phyloP scores from a whole-genome alignment of 441 rosid genomes.

The Lepidium campestre region DNA sequence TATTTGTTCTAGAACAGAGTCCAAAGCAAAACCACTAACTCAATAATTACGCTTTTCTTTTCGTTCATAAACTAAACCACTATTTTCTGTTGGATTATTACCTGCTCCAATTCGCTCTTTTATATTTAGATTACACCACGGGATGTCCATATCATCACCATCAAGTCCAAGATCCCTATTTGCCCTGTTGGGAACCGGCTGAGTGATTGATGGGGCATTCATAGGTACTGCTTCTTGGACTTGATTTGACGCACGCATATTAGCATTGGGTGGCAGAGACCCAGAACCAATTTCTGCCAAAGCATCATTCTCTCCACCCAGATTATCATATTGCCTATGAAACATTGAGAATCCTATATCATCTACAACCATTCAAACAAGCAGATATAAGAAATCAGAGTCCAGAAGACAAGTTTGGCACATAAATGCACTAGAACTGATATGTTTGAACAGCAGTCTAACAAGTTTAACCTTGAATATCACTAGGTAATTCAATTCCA shows the following conservation, averaged over 20 bases:
- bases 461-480: neutral
- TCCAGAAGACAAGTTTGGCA: constrained; percentile 6
- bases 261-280: constrained; percentile 29
- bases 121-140: constrained; percentile 86
- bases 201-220: constrained; percentile 35
- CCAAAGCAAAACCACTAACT: constrained; percentile 1
- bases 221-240: constrained; percentile 41
- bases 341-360: constrained; percentile 47
- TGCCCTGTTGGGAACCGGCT: constrained; percentile 37
- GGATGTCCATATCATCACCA: constrained; percentile 80
- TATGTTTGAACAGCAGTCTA: neutral
- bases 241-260: constrained; percentile 31
- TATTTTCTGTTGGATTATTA: constrained; percentile 23
- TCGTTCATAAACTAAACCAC: neutral
- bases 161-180: constrained; percentile 60
- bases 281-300: constrained; percentile 38
- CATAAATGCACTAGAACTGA: neutral
- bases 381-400: constrained; percentile 12
- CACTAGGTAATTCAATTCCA: neutral
- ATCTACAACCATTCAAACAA: constrained; percentile 40
- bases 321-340: constrained; percentile 44
- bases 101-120: constrained; percentile 99
- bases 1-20: neutral
- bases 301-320: constrained; percentile 42
- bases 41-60: constrained; percentile 1